A percentile compares a stretch with the other conserved stretches of the same genome.
These are phyloP conservation scores for Auricularia auricula-judae DNA, from an alignment of 768 basidiomycete species.

Conservation along the genomic window DNA sequence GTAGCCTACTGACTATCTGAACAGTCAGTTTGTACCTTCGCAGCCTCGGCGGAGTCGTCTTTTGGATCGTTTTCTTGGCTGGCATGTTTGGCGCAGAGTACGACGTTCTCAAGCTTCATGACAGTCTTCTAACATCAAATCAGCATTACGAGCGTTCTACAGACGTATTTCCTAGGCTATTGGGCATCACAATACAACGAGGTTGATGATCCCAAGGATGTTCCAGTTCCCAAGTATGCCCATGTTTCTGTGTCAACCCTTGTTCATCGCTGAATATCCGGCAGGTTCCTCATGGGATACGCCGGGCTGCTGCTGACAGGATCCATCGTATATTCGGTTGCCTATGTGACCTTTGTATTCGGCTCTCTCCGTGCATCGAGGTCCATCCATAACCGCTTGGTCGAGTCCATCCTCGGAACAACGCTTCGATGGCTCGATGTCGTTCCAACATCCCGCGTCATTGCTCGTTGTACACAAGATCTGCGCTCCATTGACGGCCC, in stretches of 20 bases:
- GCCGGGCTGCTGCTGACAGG: slow-evolving; percentile 24
- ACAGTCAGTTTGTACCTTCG: slow-evolving; percentile 25
- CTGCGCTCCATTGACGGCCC: slow-evolving; percentile 34
- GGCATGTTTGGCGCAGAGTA: slow-evolving; percentile 1
- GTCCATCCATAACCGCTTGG: slow-evolving; percentile 3
- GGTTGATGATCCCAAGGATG: slow-evolving; percentile 33
- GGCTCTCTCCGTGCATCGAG: slow-evolving; percentile 4
- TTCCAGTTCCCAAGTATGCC: not conserved
- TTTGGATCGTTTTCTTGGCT: slow-evolving; percentile 8
- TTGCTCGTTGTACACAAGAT: slow-evolving; percentile 57
- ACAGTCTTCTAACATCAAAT: not conserved
- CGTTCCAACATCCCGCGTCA: slow-evolving; percentile 46
- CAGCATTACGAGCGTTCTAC: slow-evolving; percentile 42
- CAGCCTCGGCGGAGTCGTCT: slow-evolving; percentile 16
- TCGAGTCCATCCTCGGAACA: slow-evolving; percentile 14
- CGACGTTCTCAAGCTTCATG: not conserved
- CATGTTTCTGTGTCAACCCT: not conserved
- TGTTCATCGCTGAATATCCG: slow-evolving; percentile 7
- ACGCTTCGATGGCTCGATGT: slow-evolving; percentile 40
- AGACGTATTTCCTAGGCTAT: slow-evolving; percentile 34
- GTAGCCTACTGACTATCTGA: no score
- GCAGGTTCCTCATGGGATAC: slow-evolving; percentile 41
- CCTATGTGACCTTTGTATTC: slow-evolving; percentile 9
- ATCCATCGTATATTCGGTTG: slow-evolving; percentile 22
- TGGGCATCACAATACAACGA: slow-evolving; percentile 34